Evolutionary conservation across 148 eudicot genomes (phyloP).

Genomic region (Talinum fruticosum): DNA sequence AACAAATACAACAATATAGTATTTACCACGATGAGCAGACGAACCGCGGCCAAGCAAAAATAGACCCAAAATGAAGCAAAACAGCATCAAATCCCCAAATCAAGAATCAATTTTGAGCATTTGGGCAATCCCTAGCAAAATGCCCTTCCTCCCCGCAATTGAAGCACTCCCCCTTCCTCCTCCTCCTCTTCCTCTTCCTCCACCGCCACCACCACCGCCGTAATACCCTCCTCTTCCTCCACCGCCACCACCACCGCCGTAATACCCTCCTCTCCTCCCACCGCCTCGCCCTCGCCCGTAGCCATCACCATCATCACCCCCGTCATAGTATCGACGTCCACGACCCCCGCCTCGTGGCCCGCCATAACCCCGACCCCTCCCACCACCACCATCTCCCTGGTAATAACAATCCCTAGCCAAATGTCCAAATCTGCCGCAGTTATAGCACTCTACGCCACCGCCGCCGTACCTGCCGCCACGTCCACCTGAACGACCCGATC

Average conservation of each 20-base stretch:
- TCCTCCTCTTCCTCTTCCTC: conserved; percentile 17
- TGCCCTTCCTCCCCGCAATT: conserved; percentile 62
- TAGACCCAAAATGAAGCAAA: background rate
- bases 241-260: conserved; percentile 21
- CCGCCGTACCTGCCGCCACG: conserved; percentile 8
- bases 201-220: too few relatives aligned
- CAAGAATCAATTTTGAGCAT: conserved; percentile 19
- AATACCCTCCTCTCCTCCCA: conserved; percentile 12
- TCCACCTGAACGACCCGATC: background rate
- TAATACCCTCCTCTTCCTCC: conserved; percentile 16
- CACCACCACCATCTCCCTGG: conserved; percentile 23
- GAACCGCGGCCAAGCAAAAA: background rate
- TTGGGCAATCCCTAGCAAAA: conserved; percentile 56
- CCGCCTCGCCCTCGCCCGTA: conserved; percentile 16
- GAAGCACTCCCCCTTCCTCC: conserved; percentile 35
- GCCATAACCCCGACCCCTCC: conserved; percentile 13
- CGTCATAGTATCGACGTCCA: too few relatives aligned
- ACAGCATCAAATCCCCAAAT: background rate
- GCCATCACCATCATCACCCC: conserved; percentile 11
- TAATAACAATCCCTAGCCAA: conserved; percentile 49
- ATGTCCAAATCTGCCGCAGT: conserved; percentile 53
- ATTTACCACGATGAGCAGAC: conserved; percentile 6
- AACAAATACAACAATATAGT: background rate
- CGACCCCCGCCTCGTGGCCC: conserved; percentile 18
- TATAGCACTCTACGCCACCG: conserved; percentile 39